Evolutionary conservation across 495 filamentous ascomycete species (phyloP), one percentile per base, ranked within the genome.

Genomic region (Aspergillus campestris): DNA sequence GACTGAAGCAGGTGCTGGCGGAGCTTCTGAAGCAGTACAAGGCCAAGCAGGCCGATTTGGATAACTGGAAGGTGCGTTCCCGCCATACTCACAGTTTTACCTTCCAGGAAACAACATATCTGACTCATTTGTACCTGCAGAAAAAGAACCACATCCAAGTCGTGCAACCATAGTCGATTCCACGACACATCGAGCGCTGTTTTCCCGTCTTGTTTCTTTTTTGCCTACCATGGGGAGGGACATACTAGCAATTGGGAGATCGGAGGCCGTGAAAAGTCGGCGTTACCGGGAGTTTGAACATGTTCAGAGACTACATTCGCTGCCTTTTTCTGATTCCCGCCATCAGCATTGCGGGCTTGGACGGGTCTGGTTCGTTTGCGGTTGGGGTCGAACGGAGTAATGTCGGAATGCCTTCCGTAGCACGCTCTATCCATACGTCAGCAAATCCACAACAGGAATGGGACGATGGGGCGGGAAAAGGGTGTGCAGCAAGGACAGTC

Each of bases 101-200:
- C 47, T 52, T 48, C 8, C 28, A 34, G 39, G 24, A 34, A 12
- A 51, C 31, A 54, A 43, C 39, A 18, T 18, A 47, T 49, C 63
- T 64, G 34, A 56, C 42, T 29, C 40, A 6, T 53, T 42, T 34
- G 27, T 18, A 28, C 44, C 7, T 58, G 58, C 60, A 97, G 92
- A 95, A 95, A 64, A 96, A 96, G 82, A 95, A 98, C 70, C 95
- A 96, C 58, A 80, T 98, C 45, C 91, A 96, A 65, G 87, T 98
- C 48, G 90, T 98, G 43, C 81, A 84, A 59, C 87, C 92, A 38
- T 59, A 50, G 45, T 37, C 32, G 14, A 45, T 38, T 34, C 33
- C 27, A 18, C 35, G 44, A 37, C 15, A 45, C 33, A 48, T 38
- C 28, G 42, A 31, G 31, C 31, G 10, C 39, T 42, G 24, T 28